phyloP scores from a whole-genome alignment of 2,329 filamentous ascomycete genomes.

The Exophiala alcalophila region DNA sequence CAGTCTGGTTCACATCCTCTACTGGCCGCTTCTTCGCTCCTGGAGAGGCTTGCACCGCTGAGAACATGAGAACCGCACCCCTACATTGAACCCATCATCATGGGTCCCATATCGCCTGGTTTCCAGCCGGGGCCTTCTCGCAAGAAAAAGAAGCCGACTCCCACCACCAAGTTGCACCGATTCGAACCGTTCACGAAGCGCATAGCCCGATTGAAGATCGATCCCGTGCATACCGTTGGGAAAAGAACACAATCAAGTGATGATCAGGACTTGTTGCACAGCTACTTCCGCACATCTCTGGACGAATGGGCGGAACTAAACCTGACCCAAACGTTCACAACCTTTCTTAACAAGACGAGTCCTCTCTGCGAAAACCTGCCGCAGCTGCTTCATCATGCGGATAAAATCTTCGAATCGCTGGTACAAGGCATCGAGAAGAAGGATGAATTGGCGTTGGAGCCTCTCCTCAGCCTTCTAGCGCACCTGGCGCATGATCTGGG shows the following conservation, averaged over 20 bases:
- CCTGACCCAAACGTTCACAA: constrained; percentile 73
- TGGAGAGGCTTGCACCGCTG: no score
- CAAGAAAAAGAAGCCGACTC: constrained; percentile 60
- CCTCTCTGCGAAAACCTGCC: constrained; percentile 84
- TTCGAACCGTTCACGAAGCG: constrained; percentile 91
- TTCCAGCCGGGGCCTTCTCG: constrained; percentile 68
- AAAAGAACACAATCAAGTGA: constrained; percentile 67
- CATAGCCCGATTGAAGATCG: constrained; percentile 87
- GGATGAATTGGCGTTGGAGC: constrained; percentile 78
- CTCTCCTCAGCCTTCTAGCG: constrained; percentile 80
- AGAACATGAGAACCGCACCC: neutral
- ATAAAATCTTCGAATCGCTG: constrained; percentile 75
- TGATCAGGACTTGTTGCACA: constrained; percentile 66
- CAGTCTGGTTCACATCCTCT: no score
- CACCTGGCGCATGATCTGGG: constrained; percentile 95
- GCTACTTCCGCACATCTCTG: constrained; percentile 78
- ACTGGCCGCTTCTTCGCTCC: no score
- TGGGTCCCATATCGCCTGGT: constrained; percentile 57
- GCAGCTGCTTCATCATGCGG: constrained; percentile 87
- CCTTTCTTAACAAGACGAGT: constrained; percentile 71
- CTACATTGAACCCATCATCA: constrained; percentile 23
- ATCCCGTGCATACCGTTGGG: constrained; percentile 85
- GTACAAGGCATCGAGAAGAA: constrained; percentile 71
- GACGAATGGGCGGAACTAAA: constrained; percentile 92
- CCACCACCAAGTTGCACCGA: constrained; percentile 76